Conservation (phyloP, 805 yeast genomes). For the Starmerella bacillaris region DNA sequence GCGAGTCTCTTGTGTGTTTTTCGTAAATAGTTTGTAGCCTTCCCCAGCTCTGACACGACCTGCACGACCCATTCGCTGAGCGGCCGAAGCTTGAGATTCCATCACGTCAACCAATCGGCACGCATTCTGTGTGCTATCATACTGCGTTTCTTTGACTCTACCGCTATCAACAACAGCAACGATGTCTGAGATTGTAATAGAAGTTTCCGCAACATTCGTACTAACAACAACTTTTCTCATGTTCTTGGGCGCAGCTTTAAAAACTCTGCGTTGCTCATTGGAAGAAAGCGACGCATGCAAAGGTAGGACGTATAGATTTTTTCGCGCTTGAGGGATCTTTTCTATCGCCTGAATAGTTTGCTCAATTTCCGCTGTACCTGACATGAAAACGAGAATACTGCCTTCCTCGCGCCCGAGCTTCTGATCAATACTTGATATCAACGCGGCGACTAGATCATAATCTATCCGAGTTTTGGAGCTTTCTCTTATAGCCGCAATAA, state of each 20-base stretch:
- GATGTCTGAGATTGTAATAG: slow-evolving; percentile 89
- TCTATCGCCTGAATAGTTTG: slow-evolving; percentile 33
- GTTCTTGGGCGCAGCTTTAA: slow-evolving; percentile 35
- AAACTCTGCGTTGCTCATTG: slow-evolving; percentile 63
- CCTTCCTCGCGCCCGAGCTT: slow-evolving; percentile 36
- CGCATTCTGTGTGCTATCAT: slow-evolving; percentile 48
- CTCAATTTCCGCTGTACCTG: slow-evolving; percentile 79
- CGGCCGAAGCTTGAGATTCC: slow-evolving; percentile 78
- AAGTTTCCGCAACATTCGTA: slow-evolving; percentile 92
- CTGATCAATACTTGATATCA: slow-evolving; percentile 37
- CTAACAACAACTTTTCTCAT: slow-evolving; percentile 65
- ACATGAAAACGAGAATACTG: slow-evolving; percentile 67
- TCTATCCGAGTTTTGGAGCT: slow-evolving; percentile 31
- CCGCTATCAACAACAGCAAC: slow-evolving; percentile 85
- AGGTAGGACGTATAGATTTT: slow-evolving; percentile 38
- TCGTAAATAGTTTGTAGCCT: slow-evolving; percentile 66
- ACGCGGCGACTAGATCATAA: slow-evolving; percentile 46
- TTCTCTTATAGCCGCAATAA: slow-evolving; percentile 19
- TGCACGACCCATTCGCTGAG: slow-evolving; percentile 93
- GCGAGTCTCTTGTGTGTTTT: slow-evolving; percentile 32
- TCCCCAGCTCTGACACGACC: slow-evolving; percentile 79
- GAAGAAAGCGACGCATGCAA: slow-evolving; percentile 78
- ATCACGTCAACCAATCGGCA: slow-evolving; percentile 60
- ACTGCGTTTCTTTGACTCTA: slow-evolving; percentile 58
- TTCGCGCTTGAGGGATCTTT: slow-evolving; percentile 20